A percentile compares a stretch with the other conserved stretches of the same genome.
Evolutionary conservation across 495 filamentous ascomycete genomes (phyloP).

Genomic region (Tuber indicum): DNA sequence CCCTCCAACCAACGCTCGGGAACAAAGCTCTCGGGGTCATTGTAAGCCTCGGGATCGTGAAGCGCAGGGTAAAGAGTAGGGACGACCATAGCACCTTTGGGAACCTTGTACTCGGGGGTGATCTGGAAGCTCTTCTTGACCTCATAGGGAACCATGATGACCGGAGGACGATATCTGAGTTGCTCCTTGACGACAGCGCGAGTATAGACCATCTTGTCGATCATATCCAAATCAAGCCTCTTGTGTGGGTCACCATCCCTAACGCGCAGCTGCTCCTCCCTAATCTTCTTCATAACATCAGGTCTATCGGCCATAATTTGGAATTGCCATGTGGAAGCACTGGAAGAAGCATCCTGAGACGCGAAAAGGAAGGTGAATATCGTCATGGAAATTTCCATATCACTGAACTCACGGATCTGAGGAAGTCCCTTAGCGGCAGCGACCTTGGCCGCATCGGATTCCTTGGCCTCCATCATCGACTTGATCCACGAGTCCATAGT

Average conservation of each 20-base stretch:
- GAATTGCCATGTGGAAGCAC: constrained; percentile 89
- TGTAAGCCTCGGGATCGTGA: constrained; percentile 88
- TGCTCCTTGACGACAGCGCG: constrained; percentile 90
- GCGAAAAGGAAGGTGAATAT: constrained; percentile 97
- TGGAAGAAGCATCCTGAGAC: constrained; percentile 92
- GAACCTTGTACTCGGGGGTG: constrained; percentile 75
- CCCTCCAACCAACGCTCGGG: constrained; percentile 91
- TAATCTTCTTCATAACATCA: constrained; percentile 79
- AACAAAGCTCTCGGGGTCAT: constrained; percentile 78
- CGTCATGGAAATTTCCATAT: constrained; percentile 90
- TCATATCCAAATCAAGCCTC: constrained; percentile 67
- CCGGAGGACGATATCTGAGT: constrained; percentile 89
- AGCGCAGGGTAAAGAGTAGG: constrained; percentile 84
- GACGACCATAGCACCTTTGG: constrained; percentile 92
- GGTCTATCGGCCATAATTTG: constrained; percentile 91
- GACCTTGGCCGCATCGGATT: constrained; percentile 64
- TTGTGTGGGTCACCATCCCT: constrained; percentile 70
- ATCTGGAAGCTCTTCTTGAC: constrained; percentile 95
- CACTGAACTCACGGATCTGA: constrained; percentile 70
- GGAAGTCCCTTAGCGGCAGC: constrained; percentile 43
- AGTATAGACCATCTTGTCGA: constrained; percentile 85
- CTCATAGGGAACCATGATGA: constrained; percentile 95
- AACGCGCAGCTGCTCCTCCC: constrained; percentile 78
- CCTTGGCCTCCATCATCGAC: constrained; percentile 72
- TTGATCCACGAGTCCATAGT: constrained; percentile 94